Percentiles rank a stretch among this genome's conserved stretches.
Conservation (phyloP, 2,329 filamentous ascomycete genomes). For the Celoporthe dispersa region DNA sequence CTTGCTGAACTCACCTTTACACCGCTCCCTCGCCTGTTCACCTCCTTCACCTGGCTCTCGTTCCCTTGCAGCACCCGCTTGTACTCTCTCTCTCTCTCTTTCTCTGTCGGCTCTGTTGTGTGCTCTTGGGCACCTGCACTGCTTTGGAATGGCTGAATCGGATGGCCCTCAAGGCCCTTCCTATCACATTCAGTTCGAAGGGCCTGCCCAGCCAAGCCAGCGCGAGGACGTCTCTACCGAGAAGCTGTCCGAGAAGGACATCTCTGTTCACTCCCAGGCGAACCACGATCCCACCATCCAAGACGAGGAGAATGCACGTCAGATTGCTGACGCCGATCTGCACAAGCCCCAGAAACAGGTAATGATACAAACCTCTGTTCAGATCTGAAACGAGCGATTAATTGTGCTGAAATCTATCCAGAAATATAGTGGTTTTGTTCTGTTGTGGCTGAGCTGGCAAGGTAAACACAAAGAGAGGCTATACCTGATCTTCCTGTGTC, state of each 20-base stretch:
- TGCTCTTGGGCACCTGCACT: not conserved
- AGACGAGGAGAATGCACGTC: conserved; percentile 19
- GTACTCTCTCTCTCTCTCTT: not conserved
- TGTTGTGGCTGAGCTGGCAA: conserved; percentile 30
- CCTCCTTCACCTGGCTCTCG: not conserved
- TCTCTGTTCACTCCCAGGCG: not conserved
- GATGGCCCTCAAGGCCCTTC: not conserved
- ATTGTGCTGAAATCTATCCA: conserved; percentile 10
- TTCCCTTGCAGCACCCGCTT: not conserved
- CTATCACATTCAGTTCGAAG: not conserved
- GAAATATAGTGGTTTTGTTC: conserved; percentile 33
- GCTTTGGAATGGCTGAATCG: not conserved
- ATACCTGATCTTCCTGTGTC: not conserved
- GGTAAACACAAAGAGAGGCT: not conserved
- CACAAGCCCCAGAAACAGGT: conserved; percentile 13
- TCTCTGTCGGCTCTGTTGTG: not conserved
- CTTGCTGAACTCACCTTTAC: not conserved
- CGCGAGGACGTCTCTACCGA: not conserved
- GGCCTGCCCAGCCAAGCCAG: not conserved
- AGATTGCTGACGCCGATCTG: conserved; percentile 15
- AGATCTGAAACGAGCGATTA: not conserved
- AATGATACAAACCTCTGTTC: not conserved
- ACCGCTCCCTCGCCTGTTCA: not conserved
- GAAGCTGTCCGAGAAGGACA: not conserved
- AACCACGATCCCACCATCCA: not conserved